Conservation (phyloP, 257 asterid species). For the Solanum phureja region DNA sequence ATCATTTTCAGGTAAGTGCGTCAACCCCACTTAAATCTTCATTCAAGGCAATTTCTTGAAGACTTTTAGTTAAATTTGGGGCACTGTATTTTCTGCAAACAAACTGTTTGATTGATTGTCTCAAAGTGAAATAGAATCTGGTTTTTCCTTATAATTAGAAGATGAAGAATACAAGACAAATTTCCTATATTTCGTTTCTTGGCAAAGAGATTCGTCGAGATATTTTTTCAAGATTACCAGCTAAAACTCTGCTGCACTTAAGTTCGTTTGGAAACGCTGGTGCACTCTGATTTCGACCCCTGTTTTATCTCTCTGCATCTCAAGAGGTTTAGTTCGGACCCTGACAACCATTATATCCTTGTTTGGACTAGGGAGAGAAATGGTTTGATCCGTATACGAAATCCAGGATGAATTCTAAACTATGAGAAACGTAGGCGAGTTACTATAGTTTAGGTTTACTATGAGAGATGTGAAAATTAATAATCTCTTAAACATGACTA, state of each 20-base stretch:
- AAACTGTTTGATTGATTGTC: background rate
- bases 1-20: background rate
- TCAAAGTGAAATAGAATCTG: background rate
- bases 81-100: background rate
- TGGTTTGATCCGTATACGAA: background rate
- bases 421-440: background rate
- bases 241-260: background rate
- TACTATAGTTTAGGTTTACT: background rate
- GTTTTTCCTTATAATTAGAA: background rate
- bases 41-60: background rate
- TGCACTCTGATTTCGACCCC: background rate
- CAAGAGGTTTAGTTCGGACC: background rate
- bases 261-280: background rate
- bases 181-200: background rate
- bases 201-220: background rate
- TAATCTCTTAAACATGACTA: background rate
- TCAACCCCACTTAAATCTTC: background rate
- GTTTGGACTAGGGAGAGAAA: background rate
- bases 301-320: background rate
- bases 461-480: background rate
- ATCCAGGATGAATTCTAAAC: background rate
- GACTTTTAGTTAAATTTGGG: background rate
- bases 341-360: background rate
- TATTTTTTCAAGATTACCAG: background rate
- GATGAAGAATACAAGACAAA: background rate